These are phyloP conservation scores for Chaetomidium leptoderma DNA, from an alignment of 495 filamentous ascomycete species.

Conservation along the genomic window DNA sequence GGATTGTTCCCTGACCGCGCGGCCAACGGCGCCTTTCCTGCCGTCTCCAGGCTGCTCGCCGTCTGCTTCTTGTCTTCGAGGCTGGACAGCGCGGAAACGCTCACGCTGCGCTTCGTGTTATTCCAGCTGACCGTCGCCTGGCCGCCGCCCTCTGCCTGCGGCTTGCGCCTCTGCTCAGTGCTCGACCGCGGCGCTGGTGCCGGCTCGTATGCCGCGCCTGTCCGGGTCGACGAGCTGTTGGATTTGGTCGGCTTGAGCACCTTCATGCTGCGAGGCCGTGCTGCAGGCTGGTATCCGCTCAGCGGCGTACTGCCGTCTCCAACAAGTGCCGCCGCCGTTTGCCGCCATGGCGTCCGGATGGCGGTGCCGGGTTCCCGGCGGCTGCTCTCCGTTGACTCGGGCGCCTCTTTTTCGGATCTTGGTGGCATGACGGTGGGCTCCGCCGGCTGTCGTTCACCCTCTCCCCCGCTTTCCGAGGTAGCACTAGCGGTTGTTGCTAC, in stretches of 20 bases:
- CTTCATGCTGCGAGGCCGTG: conserved; percentile 65
- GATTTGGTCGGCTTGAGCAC: conserved; percentile 66
- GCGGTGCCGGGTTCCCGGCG: conserved; percentile 48
- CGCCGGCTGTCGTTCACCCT: conserved; percentile 33
- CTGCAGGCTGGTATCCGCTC: conserved; percentile 56
- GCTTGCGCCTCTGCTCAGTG: conserved; percentile 39
- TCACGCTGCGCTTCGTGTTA: conserved; percentile 37
- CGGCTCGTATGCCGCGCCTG: conserved; percentile 45
- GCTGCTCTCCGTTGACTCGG: conserved; percentile 30
- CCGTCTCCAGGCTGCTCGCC: conserved; percentile 12
- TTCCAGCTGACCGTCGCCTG: conserved; percentile 35
- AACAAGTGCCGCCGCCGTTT: conserved; percentile 49
- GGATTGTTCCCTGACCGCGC: conserved; percentile 62
- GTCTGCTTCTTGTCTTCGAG: conserved; percentile 7
- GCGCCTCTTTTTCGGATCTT: conserved; percentile 30
- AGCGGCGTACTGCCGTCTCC: conserved; percentile 42
- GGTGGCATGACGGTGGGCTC: conserved; percentile 24
- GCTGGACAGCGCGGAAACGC: conserved; percentile 13
- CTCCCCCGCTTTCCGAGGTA: conserved; percentile 40
- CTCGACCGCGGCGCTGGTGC: conserved; percentile 34
- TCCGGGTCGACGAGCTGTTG: conserved; percentile 42
- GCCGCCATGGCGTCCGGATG: conserved; percentile 68
- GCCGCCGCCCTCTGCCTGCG: conserved; percentile 30
- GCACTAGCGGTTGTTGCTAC: conserved; percentile 33
- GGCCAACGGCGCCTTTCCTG: conserved; percentile 31